These are phyloP conservation scores for Thielaviopsis ethacetica DNA, from an alignment of 2,329 filamentous ascomycete species.

Conservation along the genomic window DNA sequence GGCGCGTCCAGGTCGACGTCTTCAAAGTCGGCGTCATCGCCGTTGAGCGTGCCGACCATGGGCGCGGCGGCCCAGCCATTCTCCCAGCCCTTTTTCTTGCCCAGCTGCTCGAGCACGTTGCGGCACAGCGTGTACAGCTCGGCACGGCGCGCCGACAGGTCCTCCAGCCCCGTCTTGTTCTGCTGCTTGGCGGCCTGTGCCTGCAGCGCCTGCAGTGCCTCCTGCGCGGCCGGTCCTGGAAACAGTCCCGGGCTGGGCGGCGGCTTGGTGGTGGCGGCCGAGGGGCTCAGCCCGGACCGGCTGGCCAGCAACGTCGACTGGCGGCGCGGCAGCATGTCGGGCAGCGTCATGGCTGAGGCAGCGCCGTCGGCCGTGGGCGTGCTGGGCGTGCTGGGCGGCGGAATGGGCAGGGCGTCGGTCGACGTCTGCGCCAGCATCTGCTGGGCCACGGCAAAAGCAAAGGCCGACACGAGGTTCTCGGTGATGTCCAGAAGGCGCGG, in stretches of 20 bases:
- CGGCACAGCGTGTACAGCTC: conserved; percentile 69
- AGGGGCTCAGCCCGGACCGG: conserved; percentile 22
- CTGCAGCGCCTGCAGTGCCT: conserved; percentile 23
- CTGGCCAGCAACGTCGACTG: conserved; percentile 39
- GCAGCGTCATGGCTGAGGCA: conserved; percentile 17
- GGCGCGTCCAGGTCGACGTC: conserved; percentile 36
- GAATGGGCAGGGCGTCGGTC: conserved; percentile 50
- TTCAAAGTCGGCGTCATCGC: conserved; percentile 33
- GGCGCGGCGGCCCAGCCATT: conserved; percentile 56
- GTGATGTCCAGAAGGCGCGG: conserved; percentile 35
- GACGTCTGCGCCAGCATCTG: conserved; percentile 63
- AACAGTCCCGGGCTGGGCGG: conserved; percentile 37
- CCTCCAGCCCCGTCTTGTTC: conserved; percentile 53
- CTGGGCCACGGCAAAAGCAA: conserved; percentile 59
- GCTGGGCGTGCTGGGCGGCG: conserved; percentile 21
- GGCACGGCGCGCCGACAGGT: conserved; percentile 66
- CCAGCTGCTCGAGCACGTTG: conserved; percentile 60
- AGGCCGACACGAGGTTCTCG: conserved; percentile 62
- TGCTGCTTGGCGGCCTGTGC: conserved; percentile 26
- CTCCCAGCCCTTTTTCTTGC: conserved; percentile 55
- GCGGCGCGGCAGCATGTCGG: conserved; percentile 43
- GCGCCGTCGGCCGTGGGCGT: conserved; percentile 7
- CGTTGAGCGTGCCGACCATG: conserved; percentile 26
- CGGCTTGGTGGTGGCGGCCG: conserved; percentile 2
- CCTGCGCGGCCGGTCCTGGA: conserved; percentile 26